Evolutionary conservation across 2,329 filamentous ascomycete genomes (phyloP), one percentile per base, ranked within the genome.

Genomic region (Leptographium galeiforme): DNA sequence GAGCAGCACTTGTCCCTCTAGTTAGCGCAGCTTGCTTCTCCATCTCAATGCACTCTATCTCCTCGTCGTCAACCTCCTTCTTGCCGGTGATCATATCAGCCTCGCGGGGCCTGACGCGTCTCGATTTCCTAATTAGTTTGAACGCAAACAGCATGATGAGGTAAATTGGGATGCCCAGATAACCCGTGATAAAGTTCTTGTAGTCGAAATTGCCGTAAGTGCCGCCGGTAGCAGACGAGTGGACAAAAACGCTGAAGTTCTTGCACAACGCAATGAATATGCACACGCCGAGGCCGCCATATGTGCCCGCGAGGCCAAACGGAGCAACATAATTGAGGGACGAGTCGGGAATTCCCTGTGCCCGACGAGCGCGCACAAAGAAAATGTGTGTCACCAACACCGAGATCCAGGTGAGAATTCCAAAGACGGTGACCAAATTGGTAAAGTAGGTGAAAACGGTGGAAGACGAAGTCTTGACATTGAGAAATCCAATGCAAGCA

Each of bases 121-220:
- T 76, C 0, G 78, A 80, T 60, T 69, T 71, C 62, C 79, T 76
- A 56, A 75, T 48, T 4, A 81, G 19, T 63, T 84, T 85, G 77
- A 79, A 83, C 2, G 72, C 74, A 8, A 80, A 48, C 60, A 74
- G 82, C 25, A 84, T 64, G 14, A 62, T 56, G n/a, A 69, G 55
- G 53, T 68, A 71, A 47, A 72, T 66, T 2, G 66, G 64, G 18
- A 73, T 61, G 1, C 65, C 68, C 51, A 74, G 68, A 57, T 75
- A 74, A 2, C 66, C 65, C 3, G 71, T 67, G 18, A 75, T 57
- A 58, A 74, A 74, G 40, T 63, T 62, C 0, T 67, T 61, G 0
- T 65, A 64, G 16, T 63, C 63, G 53, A 70, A 72, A 61, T 78
- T 79, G 58, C 39, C 34, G 33, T 44, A 44, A 3, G 6, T 14